Evolutionary conservation across 495 filamentous ascomycete genomes (phyloP), one percentile per base, ranked within the genome.

Genomic region (Aspergillus cristatus): DNA sequence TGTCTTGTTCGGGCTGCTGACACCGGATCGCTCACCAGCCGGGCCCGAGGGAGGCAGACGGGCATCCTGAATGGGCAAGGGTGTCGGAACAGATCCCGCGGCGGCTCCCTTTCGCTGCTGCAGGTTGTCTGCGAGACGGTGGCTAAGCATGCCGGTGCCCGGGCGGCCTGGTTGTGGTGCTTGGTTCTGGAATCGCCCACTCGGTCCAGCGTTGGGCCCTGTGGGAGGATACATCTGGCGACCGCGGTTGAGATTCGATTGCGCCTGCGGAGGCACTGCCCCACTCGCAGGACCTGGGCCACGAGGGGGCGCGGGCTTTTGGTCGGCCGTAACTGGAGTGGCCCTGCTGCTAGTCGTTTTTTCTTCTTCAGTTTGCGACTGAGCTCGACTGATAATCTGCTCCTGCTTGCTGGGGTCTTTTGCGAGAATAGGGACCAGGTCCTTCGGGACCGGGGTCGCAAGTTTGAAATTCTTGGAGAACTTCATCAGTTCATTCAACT

Each of bases 391-490:
- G 43, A 95, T 79, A 45, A 99, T 97, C 54, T 84, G 75, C 45
- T 86, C 76, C 62, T 99, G 91, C 64, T 96, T 97, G 31, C 65
- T 68, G 14, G 83, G 84, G 54, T 99, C 91, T 55, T 97, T 99
- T 14, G 91, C 89, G 30, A 99, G 79, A 44, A 99, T 99, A 2
- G 84, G 79, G 15, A 99, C 84, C 32, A 99, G 61, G 59, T 99
- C 91, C 42, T 76, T 78, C 6, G 91, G 91, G 7, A 99, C 87
- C 7, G 86, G 86, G 1, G 87, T 94, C 8, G 79, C 74, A 1
- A 99, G 74, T 59, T 95, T 96, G 69, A 99, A 99, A 58, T 71
- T 91, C 50, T 81, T 68, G 0, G 93, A 85, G 51, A 99, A 99
- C 46, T 87, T 94, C 74, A 88, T 89, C 40, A 99, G 63, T 52